phyloP scores from a whole-genome alignment of 768 basidiomycete genomes.

The Tephrocybe rancida region DNA sequence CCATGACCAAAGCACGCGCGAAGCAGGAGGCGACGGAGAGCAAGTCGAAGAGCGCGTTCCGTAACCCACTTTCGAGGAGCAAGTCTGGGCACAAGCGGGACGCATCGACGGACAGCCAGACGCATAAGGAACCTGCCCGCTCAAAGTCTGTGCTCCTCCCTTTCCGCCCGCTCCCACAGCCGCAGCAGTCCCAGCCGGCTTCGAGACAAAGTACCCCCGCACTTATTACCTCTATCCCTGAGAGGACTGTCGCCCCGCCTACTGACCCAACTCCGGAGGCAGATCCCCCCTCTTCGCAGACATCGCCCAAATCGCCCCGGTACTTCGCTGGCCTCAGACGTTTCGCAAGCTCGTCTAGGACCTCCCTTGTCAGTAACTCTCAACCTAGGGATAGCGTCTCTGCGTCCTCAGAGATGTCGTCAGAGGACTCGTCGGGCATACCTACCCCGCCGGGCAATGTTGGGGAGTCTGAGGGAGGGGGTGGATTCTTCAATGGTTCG shows the following conservation, averaged over 20 bases:
- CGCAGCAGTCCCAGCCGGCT: not conserved
- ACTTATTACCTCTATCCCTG: conserved; percentile 2
- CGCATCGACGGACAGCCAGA: conserved; percentile 2
- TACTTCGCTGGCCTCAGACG: conserved; percentile 54
- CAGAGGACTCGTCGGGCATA: conserved; percentile 67
- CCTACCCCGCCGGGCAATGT: conserved; percentile 57
- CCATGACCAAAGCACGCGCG: conserved; percentile 23
- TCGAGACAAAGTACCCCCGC: not conserved
- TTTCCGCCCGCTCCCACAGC: conserved; percentile 8
- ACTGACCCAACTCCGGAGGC: conserved; percentile 17
- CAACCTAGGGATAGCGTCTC: conserved; percentile 63
- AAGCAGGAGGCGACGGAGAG: conserved; percentile 23
- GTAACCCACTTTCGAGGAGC: conserved; percentile 12
- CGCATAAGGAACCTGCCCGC: conserved; percentile 6
- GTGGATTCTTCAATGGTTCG: conserved; percentile 22
- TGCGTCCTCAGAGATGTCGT: conserved; percentile 60
- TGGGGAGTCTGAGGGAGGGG: not conserved
- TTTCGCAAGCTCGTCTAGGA: conserved; percentile 37
- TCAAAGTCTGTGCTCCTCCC: conserved; percentile 10
- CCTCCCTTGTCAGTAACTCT: conserved; percentile 30
- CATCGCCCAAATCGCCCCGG: conserved; percentile 53
- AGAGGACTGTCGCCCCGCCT: conserved; percentile 8
- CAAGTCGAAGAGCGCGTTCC: conserved; percentile 17
- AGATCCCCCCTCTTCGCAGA: conserved; percentile 29
- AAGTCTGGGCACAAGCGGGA: conserved; percentile 15